Evolutionary conservation across 2,329 filamentous ascomycete species (phyloP), one percentile per base, ranked within the genome.

Genomic region (Rutstroemia sp.): DNA sequence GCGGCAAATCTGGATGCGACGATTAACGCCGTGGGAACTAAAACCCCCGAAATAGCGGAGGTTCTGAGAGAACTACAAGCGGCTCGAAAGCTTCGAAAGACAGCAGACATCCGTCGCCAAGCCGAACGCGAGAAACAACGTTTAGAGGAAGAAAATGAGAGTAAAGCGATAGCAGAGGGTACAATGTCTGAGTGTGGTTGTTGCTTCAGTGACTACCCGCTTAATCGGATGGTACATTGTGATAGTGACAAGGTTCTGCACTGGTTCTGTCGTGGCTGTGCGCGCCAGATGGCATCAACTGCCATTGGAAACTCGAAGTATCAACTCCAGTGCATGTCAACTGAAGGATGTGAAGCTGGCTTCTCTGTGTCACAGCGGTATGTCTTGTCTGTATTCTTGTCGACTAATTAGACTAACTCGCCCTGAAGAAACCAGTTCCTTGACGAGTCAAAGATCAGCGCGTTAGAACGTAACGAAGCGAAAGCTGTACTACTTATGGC

Each of bases 401-500:
- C n/a, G 37, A 2, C 41, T n/a, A 16, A 12, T 8, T 45, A 5
- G 47, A 51, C 62, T 67, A 25, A 67, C 45, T 19, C 37, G 27
- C 16, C 19, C 41, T 14, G 5, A 4, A 68, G 66, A 51, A 45
- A 59, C 5, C 52, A 62, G 55, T 69, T 68, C 42, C 71, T 91
- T 1, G 77, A 83, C 58, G 71, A 78, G 16, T 80, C 79, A 47
- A 74, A 83, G 0, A 74, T 80, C 30, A 73, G 77, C 3, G 86
- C 84, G 8, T 73, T 95, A 2, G 86, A 87, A 56, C 78, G 81
- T 21, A 79, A 92, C 52, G 86, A 92, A 67, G 84, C 88, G 68
- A 81, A 87, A 64, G 79, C 85, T 18, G 79, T 82, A 23, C 75
- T 95, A 41, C 79, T 81, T n/a, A 75, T 81, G 59, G 88, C 89